phyloP scores from a whole-genome alignment of 2,329 filamentous ascomycete species.

The Lanzia echinophila region DNA sequence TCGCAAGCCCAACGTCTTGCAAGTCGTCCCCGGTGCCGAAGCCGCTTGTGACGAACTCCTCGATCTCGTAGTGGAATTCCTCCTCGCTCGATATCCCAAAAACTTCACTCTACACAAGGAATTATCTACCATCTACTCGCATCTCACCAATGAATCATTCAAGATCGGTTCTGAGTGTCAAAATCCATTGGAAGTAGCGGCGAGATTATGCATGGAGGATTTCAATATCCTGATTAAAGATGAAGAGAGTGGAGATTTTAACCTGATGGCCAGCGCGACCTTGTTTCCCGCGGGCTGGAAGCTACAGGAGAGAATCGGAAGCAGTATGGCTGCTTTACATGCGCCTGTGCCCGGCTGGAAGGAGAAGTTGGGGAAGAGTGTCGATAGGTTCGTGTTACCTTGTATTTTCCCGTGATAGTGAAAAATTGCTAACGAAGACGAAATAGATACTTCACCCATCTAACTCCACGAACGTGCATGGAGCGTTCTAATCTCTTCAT shows the following conservation, averaged over 20 bases:
- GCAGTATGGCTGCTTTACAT: slow-evolving; percentile 41
- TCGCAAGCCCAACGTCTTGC: slow-evolving; percentile 37
- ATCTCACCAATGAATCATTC: slow-evolving; percentile 39
- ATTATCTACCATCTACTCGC: slow-evolving; percentile 33
- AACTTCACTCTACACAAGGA: slow-evolving; percentile 35
- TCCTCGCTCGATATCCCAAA: slow-evolving; percentile 37
- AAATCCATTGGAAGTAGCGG: slow-evolving; percentile 43
- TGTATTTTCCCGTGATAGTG: not conserved
- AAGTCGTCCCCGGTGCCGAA: slow-evolving; percentile 38
- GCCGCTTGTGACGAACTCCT: slow-evolving; percentile 42
- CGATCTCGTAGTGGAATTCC: slow-evolving; percentile 38
- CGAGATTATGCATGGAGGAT: slow-evolving; percentile 45
- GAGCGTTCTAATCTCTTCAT: slow-evolving; percentile 44
- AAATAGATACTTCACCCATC: slow-evolving; percentile 38
- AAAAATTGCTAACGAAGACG: slow-evolving; percentile 4
- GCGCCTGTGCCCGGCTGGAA: slow-evolving; percentile 43
- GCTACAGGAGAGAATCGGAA: slow-evolving; percentile 42
- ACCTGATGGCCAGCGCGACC: slow-evolving; percentile 44
- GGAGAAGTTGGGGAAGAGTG: slow-evolving; percentile 36
- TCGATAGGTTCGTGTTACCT: slow-evolving; percentile 34
- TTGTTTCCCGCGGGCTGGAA: slow-evolving; percentile 48
- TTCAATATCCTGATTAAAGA: slow-evolving; percentile 41
- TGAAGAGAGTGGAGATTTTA: slow-evolving; percentile 39
- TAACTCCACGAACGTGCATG: slow-evolving; percentile 38
- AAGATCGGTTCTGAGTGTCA: slow-evolving; percentile 31